Evolutionary conservation across 768 basidiomycete genomes (phyloP), one percentile per base, ranked within the genome.

Genomic region (Chalciporus sphaerocephalus): DNA sequence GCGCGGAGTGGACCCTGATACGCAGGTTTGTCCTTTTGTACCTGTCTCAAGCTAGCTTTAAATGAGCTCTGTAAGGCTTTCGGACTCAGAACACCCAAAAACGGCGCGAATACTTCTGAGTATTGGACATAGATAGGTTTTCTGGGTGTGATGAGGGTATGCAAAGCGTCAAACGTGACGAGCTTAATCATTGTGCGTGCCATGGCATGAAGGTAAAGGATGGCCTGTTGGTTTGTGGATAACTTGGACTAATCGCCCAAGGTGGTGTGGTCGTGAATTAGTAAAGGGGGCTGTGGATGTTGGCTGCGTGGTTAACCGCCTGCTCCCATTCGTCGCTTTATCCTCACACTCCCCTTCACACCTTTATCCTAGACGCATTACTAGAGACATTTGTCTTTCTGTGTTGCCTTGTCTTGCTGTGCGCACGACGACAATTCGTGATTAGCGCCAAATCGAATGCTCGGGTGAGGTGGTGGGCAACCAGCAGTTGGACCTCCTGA

Each of bases 81-180:
- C 12, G 82, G 80, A 30, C 75, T 69, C 12, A 89, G 70, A 2
- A 58, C 47, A n/a, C 85, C 87, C 2, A 90, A 65, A 59, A 76
- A 81, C 0, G 85, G 84, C 21, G 74, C 70, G 46, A 92, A 87
- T 3, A 73, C 74, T 50, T 80, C 74, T 0, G 83, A 73, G 28
- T 66, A 78, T 52, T 80, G 87, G 22, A 78, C 71, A 48, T 85
- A 72, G 37, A 92, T 74, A 3, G 89, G 85, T 25, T 65, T 65
- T 6, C 85, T 78, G 16, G 86, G 87, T 2, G 74, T 74, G 13
- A 92, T 70, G 5, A 89, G 70, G n/a, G 89, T 92, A 56, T 84
- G 79, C 20, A 90, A 67, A 1, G 80, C 80, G 56, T 92, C 89
- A 53, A 92, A 90, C n/a, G 84, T 80, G 37, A 89, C 82, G 6